phyloP scores from a whole-genome alignment of 2,329 filamentous ascomycete species.

The Talaromyces piceae region DNA sequence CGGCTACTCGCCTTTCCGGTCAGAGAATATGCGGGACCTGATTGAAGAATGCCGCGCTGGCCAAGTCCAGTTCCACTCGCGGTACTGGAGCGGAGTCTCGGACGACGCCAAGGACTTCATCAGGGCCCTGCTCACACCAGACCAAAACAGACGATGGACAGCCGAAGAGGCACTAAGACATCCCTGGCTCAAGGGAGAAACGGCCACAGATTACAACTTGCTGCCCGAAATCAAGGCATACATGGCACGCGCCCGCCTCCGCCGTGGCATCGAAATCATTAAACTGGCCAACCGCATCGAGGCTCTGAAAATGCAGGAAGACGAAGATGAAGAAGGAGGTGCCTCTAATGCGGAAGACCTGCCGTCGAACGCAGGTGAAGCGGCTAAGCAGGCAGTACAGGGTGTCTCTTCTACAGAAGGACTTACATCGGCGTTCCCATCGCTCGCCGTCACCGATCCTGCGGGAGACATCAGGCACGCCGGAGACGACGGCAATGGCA shows the following conservation, averaged over 20 bases:
- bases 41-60: constrained; percentile 87
- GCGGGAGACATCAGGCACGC: constrained; percentile 1
- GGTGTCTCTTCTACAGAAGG: constrained; percentile 12
- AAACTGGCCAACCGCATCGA: constrained; percentile 95
- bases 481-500: background rate
- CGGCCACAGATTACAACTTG: constrained; percentile 91
- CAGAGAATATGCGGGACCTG: constrained; percentile 84
- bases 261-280: constrained; percentile 90
- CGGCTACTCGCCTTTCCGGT: constrained; percentile 95
- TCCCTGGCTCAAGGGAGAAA: constrained; percentile 84
- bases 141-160: constrained; percentile 67
- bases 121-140: constrained; percentile 66
- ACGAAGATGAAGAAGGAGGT: constrained; percentile 72
- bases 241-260: constrained; percentile 83
- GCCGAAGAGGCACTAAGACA: constrained; percentile 76
- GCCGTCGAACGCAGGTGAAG: constrained; percentile 47
- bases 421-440: constrained; percentile 18
- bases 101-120: constrained; percentile 95
- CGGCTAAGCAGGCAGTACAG: constrained; percentile 32
- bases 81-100: constrained; percentile 98
- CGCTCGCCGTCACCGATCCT: constrained; percentile 16
- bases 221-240: constrained; percentile 93
- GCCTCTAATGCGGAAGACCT: constrained; percentile 52
- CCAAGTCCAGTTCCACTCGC: constrained; percentile 87
- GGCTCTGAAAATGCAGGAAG: constrained; percentile 85